phyloP scores from a whole-genome alignment of 2,329 filamentous ascomycete species.

The Alternaria metachromatica region DNA sequence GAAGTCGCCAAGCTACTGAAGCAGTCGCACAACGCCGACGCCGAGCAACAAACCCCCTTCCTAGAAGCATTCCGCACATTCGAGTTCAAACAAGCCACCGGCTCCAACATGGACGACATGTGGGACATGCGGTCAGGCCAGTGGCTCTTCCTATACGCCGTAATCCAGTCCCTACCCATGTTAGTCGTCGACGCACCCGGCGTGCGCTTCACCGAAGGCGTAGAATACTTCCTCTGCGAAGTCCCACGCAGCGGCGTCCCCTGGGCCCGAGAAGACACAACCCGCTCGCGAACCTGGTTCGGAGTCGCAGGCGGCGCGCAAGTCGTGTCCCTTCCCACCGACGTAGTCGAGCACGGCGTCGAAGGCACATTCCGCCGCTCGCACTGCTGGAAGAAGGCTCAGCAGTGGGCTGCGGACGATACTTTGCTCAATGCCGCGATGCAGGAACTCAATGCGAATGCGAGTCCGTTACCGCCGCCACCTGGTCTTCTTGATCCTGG shows the following conservation, averaged over 20 bases:
- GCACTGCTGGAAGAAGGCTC: constrained; percentile 72
- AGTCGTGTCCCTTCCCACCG: constrained; percentile 67
- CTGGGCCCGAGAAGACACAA: constrained; percentile 70
- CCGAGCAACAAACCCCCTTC: constrained; percentile 67
- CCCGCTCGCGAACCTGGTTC: constrained; percentile 71
- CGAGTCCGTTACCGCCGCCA: constrained; percentile 41
- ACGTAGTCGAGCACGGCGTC: constrained; percentile 70
- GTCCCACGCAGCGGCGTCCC: constrained; percentile 74
- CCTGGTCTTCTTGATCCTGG: constrained; percentile 36
- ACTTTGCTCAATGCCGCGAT: constrained; percentile 43
- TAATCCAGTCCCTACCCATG: constrained; percentile 79
- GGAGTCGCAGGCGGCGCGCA: constrained; percentile 71
- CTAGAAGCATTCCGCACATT: constrained; percentile 73
- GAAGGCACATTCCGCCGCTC: constrained; percentile 72
- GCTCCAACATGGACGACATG: constrained; percentile 70
- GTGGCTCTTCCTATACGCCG: constrained; percentile 82
- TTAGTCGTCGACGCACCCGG: constrained; percentile 77
- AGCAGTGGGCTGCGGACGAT: constrained; percentile 62
- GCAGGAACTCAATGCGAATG: constrained; percentile 40
- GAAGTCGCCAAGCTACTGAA: constrained; percentile 80
- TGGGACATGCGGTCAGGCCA: constrained; percentile 75
- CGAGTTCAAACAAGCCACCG: constrained; percentile 71
- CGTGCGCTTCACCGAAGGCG: constrained; percentile 70
- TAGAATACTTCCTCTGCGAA: constrained; percentile 84
- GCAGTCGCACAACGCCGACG: constrained; percentile 81